Base-by-base conservation (phyloP, 1,284 basidiomycete genomes). In the Cryptococcus sp. region DNA sequence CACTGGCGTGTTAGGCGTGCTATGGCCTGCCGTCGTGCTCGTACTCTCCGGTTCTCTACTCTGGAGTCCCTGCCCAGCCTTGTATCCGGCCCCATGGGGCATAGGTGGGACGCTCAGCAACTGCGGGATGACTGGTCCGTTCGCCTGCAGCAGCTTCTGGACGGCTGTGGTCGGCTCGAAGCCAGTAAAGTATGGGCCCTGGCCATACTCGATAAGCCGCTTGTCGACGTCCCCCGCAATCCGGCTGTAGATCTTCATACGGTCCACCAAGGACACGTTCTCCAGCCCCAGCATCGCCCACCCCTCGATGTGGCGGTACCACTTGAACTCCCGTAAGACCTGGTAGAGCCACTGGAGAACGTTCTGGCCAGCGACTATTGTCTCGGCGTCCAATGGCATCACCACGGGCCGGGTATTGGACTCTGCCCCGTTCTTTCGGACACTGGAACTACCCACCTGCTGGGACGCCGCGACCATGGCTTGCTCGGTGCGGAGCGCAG, bases 281-380 rank as follows among this genome's bases (percentile, higher is more conserved):
- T 57, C 60, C 15, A 71, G 33, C 12, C 50, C 63, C 43, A 71
- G 62, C n/a, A 43, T 55, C 2, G 52, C 66, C 69, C 69, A 71
- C 23, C 35, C 47, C 8, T 37, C 39, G 8, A 62, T 24, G 16
- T 59, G 47, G 12, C 38, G 39, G 4, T 36, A 35, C 4, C 51
- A 24, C 2, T 47, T 52, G 16, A 66, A 50, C 28, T 68, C 56
- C 9, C 45, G 24, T 21, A 69, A 37, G 12, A 63, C 48, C 6
- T 52, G 52, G 33, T 60, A 69, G 7, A 71, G 50, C 65, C 66
- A 67, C 42, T 64, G 59, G 7, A 66, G 24, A 37, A 68, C 56
- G 15, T 64, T 51, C 43, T 64, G 62, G 6, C 60, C 68, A 20
- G 55, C 51, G 3, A 52, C 39, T 23, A 62, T 44, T 12, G 21